Percentiles rank a stretch among this genome's conserved stretches.
phyloP scores from a whole-genome alignment of 495 filamentous ascomycete species.

The Podospora didyma region DNA sequence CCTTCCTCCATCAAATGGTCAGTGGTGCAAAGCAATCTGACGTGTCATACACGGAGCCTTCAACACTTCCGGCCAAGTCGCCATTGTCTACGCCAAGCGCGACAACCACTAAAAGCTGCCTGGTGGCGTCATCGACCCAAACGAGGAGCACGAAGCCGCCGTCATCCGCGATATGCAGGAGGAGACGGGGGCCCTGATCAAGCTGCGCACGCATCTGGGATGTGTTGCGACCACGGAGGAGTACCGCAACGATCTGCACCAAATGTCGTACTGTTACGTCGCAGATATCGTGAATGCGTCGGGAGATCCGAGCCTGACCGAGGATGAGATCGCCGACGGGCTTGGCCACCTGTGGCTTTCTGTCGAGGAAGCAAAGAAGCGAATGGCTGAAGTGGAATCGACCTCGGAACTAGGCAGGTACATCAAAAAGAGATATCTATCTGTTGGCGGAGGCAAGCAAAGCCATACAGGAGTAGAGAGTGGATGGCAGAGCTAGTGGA shows the following conservation, averaged over 20 bases:
- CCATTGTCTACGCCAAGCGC: constrained; percentile 17
- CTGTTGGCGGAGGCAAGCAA: background rate
- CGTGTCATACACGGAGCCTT: constrained; percentile 14
- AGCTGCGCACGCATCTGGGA: background rate
- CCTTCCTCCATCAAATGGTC: constrained; percentile 4
- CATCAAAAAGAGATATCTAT: constrained; percentile 25
- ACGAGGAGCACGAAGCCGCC: constrained; percentile 18
- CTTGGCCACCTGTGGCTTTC: constrained; percentile 20
- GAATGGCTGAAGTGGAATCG: constrained; percentile 16
- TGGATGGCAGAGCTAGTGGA: no score
- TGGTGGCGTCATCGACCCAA: constrained; percentile 21
- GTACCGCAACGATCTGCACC: constrained; percentile 20
- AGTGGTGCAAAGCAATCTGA: constrained; percentile 15
- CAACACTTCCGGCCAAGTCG: constrained; percentile 13
- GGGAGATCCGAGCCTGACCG: constrained; percentile 9
- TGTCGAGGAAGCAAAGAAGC: constrained; percentile 11
- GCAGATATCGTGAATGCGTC: constrained; percentile 18
- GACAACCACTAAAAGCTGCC: constrained; percentile 27
- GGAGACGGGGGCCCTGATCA: constrained; percentile 22
- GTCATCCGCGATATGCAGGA: constrained; percentile 18
- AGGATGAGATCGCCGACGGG: constrained; percentile 20
- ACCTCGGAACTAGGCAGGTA: constrained; percentile 21
- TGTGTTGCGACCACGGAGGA: constrained; percentile 22
- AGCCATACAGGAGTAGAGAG: no score
- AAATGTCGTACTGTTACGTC: constrained; percentile 24